Conservation (phyloP, 225 moss, liverwort and hornwort species). For the Polytrichum formosum region DNA sequence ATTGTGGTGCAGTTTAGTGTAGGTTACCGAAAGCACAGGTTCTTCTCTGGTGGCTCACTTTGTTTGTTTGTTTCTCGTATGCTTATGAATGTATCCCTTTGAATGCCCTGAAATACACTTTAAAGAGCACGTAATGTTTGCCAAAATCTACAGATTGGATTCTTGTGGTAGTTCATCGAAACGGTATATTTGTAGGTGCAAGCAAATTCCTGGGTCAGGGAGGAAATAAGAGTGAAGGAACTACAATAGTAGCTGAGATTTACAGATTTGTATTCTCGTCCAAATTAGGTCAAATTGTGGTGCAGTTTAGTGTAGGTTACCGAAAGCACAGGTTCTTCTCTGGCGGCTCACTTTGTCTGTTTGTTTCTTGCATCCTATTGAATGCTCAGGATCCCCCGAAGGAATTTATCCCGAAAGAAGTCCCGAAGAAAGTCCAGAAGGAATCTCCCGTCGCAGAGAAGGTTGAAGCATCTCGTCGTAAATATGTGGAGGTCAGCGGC, state of each 20-base stretch:
- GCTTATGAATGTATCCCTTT: neutral
- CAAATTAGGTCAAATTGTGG: neutral
- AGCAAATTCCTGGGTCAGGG: neutral
- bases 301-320: neutral
- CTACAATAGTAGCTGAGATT: neutral
- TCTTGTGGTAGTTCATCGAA: no score
- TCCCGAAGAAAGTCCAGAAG: constrained; percentile 14
- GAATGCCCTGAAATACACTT: no score
- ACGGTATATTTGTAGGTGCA: no score
- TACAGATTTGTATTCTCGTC: neutral
- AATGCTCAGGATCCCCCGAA: constrained; percentile 5
- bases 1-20: neutral
- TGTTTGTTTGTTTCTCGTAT: neutral
- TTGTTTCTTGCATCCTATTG: neutral
- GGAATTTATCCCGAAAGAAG: constrained; percentile 20
- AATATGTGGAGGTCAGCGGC: constrained; percentile 15
- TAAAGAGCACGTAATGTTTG: no score
- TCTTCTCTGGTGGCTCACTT: constrained; percentile 1
- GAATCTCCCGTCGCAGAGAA: constrained; percentile 9
- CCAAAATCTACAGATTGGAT: no score
- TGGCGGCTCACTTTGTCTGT: neutral
- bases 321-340: neutral
- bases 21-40: neutral
- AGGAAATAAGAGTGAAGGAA: neutral
- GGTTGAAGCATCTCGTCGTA: constrained; percentile 3